phyloP scores from a whole-genome alignment of 768 basidiomycete species.

The Lactarius pseudohatsudake region DNA sequence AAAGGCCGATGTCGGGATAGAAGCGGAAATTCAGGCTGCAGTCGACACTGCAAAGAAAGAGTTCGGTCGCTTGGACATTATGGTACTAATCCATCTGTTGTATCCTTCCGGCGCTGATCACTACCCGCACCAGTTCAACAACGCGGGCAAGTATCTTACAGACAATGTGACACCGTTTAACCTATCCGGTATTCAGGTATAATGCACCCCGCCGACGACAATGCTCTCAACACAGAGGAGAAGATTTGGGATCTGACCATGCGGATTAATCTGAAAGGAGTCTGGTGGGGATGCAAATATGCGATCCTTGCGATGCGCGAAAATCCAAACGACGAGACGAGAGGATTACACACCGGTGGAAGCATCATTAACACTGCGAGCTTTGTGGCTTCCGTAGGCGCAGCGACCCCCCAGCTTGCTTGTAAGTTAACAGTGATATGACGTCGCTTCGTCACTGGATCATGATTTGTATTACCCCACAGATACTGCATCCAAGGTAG shows the following conservation, averaged over 20 bases:
- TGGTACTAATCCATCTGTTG: slow-evolving; percentile 55
- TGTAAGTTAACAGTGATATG: slow-evolving; percentile 53
- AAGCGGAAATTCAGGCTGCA: slow-evolving; percentile 77
- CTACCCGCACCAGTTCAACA: slow-evolving; percentile 73
- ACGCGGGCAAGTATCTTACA: slow-evolving; percentile 59
- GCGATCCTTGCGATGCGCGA: slow-evolving; percentile 95
- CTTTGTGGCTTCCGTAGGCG: slow-evolving; percentile 94
- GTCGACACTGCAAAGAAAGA: slow-evolving; percentile 77
- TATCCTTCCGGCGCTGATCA: slow-evolving; percentile 6
- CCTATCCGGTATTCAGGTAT: slow-evolving; percentile 57
- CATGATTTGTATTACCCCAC: slow-evolving; percentile 15
- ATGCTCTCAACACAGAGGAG: slow-evolving; percentile 95
- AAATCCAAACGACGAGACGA: slow-evolving; percentile 79
- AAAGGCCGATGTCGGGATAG: slow-evolving; percentile 87
- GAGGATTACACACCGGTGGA: slow-evolving; percentile 77
- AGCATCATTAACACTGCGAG: slow-evolving; percentile 98
- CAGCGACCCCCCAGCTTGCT: slow-evolving; percentile 97
- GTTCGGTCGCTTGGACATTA: slow-evolving; percentile 93
- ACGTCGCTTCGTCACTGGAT: not conserved
- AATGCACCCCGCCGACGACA: slow-evolving; percentile 95
- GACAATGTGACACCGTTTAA: not conserved
- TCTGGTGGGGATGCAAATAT: slow-evolving; percentile 99
- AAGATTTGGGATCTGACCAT: slow-evolving; percentile 93
- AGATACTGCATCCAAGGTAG: slow-evolving; percentile 95
- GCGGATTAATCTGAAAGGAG: slow-evolving; percentile 96